phyloP scores from a whole-genome alignment of 768 basidiomycete species.

The Termitomyces sp. region DNA sequence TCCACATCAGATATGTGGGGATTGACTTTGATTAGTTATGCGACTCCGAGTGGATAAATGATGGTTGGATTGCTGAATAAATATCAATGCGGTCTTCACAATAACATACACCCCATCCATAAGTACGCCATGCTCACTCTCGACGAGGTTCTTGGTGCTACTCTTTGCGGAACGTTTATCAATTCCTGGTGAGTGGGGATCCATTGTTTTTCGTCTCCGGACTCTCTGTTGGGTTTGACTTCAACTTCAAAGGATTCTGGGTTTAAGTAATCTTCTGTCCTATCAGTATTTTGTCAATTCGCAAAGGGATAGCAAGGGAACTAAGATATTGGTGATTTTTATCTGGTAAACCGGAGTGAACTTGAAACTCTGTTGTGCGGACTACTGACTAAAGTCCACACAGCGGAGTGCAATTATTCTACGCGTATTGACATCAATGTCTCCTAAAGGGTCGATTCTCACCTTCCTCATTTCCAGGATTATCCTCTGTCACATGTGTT shows the following conservation, averaged over 20 bases:
- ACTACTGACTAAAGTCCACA: neutral
- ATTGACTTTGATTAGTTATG: too few species aligned
- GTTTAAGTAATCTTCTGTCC: neutral
- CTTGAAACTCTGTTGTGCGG: too few species aligned
- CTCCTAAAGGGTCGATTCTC: neutral
- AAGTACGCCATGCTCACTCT: neutral
- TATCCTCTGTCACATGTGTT: neutral
- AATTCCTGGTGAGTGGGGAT: neutral
- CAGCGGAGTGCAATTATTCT: neutral
- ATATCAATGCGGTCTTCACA: too few species aligned
- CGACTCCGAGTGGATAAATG: too few species aligned
- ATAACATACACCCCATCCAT: too few species aligned
- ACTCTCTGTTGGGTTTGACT: neutral
- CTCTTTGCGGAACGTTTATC: neutral
- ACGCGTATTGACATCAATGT: neutral
- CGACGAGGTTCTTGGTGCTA: neutral
- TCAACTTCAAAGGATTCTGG: slow-evolving; percentile 1
- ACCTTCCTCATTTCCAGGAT: neutral
- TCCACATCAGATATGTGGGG: too few species aligned
- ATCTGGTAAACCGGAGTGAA: neutral
- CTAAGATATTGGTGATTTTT: neutral
- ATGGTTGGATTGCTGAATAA: too few species aligned
- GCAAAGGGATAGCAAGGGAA: neutral
- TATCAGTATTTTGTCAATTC: neutral
- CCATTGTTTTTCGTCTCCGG: neutral